A percentile compares a stretch with the other conserved stretches of the same genome.
phyloP scores from a whole-genome alignment of 257 asterid species.

The Salvia splendens region DNA sequence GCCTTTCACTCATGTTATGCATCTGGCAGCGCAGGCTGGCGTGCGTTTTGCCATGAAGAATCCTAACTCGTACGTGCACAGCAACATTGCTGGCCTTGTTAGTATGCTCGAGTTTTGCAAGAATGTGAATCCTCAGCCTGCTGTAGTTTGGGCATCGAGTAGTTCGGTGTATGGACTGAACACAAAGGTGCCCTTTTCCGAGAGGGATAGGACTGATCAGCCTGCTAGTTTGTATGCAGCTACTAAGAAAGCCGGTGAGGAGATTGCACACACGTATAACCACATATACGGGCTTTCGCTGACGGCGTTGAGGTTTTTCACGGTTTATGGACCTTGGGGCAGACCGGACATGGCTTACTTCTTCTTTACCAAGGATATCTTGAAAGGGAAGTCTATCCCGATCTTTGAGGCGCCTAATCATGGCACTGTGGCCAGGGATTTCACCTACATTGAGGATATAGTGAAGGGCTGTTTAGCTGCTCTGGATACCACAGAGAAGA shows the following conservation, averaged over 20 bases:
- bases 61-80: conserved; percentile 61
- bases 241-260: conserved; percentile 65
- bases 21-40: conserved; percentile 69
- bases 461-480: conserved; percentile 68
- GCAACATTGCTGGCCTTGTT: conserved; percentile 67
- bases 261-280: conserved; percentile 60
- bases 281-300: conserved; percentile 65
- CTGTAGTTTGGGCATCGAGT: conserved; percentile 68
- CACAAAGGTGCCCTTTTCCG: conserved; percentile 56
- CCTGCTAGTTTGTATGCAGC: conserved; percentile 70
- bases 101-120: conserved; percentile 61
- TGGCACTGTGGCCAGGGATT: conserved; percentile 65
- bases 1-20: conserved; percentile 62
- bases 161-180: conserved; percentile 64
- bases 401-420: conserved; percentile 61
- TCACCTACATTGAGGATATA: conserved; percentile 64
- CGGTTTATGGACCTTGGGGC: conserved; percentile 76
- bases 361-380: conserved; percentile 57
- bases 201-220: conserved; percentile 60
- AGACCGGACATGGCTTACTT: conserved; percentile 73
- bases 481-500: conserved; percentile 61
- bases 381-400: conserved; percentile 58
- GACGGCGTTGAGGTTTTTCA: conserved; percentile 61
- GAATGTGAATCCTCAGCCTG: conserved; percentile 60
- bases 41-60: conserved; percentile 68